phyloP scores from a whole-genome alignment of 2,329 filamentous ascomycete species.

The Cytospora schulzeri region DNA sequence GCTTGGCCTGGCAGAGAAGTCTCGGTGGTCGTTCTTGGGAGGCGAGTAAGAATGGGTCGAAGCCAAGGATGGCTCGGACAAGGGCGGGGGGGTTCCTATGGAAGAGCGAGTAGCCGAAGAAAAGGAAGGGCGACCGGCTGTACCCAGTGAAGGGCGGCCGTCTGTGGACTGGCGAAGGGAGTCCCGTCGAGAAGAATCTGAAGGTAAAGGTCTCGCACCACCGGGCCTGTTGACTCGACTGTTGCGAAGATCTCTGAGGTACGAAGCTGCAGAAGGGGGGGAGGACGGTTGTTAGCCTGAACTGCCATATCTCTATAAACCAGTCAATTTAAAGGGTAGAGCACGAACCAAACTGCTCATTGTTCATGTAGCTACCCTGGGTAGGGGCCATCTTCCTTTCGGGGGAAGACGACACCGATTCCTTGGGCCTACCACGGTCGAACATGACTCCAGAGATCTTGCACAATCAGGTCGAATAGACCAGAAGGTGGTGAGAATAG shows the following conservation, averaged over 20 bases:
- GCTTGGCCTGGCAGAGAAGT: slow-evolving; percentile 41
- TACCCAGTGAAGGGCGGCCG: slow-evolving; percentile 34
- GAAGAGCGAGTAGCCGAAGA: slow-evolving; percentile 37
- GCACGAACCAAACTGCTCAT: slow-evolving; percentile 65
- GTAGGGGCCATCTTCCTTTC: slow-evolving; percentile 60
- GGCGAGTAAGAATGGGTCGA: slow-evolving; percentile 25
- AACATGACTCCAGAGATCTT: slow-evolving; percentile 36
- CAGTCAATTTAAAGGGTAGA: slow-evolving; percentile 22
- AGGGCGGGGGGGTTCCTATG: slow-evolving; percentile 29
- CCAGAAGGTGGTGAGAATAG: slow-evolving; percentile 24
- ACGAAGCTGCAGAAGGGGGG: slow-evolving; percentile 56
- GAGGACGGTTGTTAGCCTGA: slow-evolving; percentile 28
- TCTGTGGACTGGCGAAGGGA: slow-evolving; percentile 39
- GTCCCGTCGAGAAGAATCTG: slow-evolving; percentile 35
- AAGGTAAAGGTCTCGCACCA: slow-evolving; percentile 67
- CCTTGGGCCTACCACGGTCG: slow-evolving; percentile 38
- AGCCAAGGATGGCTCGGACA: slow-evolving; percentile 33
- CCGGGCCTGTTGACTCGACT: slow-evolving; percentile 69
- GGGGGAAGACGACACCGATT: slow-evolving; percentile 37
- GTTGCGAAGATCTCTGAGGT: slow-evolving; percentile 70
- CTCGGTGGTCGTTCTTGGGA: slow-evolving; percentile 29
- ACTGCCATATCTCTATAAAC: slow-evolving; percentile 13
- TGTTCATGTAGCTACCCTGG: slow-evolving; percentile 65
- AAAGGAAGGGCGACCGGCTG: slow-evolving; percentile 38
- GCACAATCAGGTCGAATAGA: slow-evolving; percentile 29